Conservation (phyloP, 495 filamentous ascomycete genomes). For the Aspergillus nanangensis region DNA sequence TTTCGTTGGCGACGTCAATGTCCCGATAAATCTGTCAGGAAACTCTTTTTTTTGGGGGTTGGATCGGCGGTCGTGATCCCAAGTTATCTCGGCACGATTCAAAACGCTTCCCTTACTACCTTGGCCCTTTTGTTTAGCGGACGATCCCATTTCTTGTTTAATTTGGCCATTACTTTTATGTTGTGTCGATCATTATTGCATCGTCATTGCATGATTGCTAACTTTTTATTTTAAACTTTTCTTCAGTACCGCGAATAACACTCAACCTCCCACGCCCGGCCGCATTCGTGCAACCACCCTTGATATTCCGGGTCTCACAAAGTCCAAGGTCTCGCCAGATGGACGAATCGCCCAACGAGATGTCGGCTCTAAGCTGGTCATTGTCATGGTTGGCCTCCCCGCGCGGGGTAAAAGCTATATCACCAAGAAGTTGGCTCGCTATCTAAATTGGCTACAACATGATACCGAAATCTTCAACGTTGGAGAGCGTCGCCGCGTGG, state of each 20-base stretch:
- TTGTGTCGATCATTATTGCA: too few relatives aligned
- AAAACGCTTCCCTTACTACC: too few relatives aligned
- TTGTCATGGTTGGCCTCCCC: slow-evolving; percentile 96
- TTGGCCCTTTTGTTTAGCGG: too few relatives aligned
- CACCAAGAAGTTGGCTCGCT: slow-evolving; percentile 93
- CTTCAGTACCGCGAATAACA: slow-evolving; percentile 17
- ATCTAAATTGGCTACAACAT: slow-evolving; percentile 96
- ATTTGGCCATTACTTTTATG: too few relatives aligned
- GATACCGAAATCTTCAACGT: slow-evolving; percentile 96
- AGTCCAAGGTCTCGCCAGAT: slow-evolving; percentile 90
- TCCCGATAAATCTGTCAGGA: too few relatives aligned
- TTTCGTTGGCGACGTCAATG: too few relatives aligned
- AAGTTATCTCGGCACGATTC: not conserved
- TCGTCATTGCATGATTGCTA: too few relatives aligned
- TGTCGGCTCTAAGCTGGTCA: slow-evolving; percentile 91
- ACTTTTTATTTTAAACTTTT: too few relatives aligned
- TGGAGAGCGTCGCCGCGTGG: slow-evolving; percentile 80
- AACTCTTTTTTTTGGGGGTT: slow-evolving; percentile 3
- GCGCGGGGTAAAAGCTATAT: slow-evolving; percentile 97
- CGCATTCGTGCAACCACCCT: slow-evolving; percentile 77
- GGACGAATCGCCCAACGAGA: slow-evolving; percentile 88
- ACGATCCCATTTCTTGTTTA: too few relatives aligned
- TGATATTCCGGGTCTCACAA: slow-evolving; percentile 85
- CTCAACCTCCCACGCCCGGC: slow-evolving; percentile 45
- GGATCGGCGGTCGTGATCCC: not conserved